phyloP scores from a whole-genome alignment of 176 grass and related monocot genomes.

The Tillandsia leiboldiana region DNA sequence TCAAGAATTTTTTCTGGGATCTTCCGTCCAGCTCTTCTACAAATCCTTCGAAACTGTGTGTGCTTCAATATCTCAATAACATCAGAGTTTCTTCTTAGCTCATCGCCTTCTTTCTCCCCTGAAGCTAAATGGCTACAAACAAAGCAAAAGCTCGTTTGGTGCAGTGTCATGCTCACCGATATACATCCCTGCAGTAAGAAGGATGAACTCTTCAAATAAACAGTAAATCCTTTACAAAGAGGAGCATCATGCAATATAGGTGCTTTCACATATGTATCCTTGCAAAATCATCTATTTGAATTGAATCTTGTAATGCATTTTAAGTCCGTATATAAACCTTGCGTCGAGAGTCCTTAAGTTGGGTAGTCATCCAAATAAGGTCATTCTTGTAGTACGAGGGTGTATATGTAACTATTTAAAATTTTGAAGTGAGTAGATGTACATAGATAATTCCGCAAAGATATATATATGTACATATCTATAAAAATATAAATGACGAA shows the following conservation, averaged over 20 bases:
- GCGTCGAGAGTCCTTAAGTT: no score
- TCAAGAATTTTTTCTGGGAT: constrained; percentile 80
- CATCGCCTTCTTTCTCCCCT: constrained; percentile 89
- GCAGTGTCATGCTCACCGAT: constrained; percentile 86
- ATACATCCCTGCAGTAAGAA: constrained; percentile 61
- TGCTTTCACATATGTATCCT: no score
- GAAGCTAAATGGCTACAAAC: constrained; percentile 81
- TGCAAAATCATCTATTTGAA: no score
- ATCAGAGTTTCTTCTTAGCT: constrained; percentile 71
- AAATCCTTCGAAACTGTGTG: constrained; percentile 74
- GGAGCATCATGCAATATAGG: not conserved
- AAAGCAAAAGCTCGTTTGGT: constrained; percentile 88
- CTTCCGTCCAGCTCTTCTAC: constrained; percentile 48
- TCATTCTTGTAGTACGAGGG: no score
- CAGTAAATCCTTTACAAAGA: not conserved
- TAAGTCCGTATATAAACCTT: no score
- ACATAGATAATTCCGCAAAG: no score
- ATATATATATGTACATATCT: no score
- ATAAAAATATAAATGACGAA: not conserved
- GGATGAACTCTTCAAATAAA: constrained; percentile 5
- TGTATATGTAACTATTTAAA: no score
- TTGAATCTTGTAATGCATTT: no score
- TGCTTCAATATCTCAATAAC: constrained; percentile 65
- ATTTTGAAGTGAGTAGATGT: no score
- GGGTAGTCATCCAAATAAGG: no score